Percentiles rank a stretch among this genome's conserved stretches.
Conservation (phyloP, 1,139 yeast species). For the Geotrichum reessii region DNA sequence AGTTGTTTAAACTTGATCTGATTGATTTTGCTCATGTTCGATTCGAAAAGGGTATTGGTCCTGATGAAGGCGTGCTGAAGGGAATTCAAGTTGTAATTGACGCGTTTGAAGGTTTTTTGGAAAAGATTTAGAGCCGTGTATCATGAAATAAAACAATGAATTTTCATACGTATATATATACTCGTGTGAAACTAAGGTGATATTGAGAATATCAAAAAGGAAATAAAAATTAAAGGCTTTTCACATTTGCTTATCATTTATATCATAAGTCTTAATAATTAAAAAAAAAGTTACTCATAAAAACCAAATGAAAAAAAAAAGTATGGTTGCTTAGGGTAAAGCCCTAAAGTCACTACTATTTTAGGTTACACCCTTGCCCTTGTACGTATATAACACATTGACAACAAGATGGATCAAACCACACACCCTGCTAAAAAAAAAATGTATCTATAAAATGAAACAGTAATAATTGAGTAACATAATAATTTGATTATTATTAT, state of each 20-base stretch:
- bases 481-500: too few species aligned
- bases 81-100: conserved; percentile 63
- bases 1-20: conserved; percentile 52
- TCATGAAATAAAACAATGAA: too few species aligned
- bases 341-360: neutral
- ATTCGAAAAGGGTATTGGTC: conserved; percentile 56
- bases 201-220: too few species aligned
- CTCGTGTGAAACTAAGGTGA: too few species aligned
- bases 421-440: too few species aligned
- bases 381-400: neutral
- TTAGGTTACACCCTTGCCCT: neutral
- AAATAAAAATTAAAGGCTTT: too few species aligned
- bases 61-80: conserved; percentile 60
- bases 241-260: too few species aligned
- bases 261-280: neutral
- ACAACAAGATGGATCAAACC: too few species aligned
- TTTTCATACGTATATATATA: too few species aligned
- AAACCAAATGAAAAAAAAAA: too few species aligned
- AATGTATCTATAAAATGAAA: too few species aligned
- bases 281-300: neutral
- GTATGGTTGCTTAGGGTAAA: neutral
- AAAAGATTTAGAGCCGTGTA: neutral
- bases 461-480: too few species aligned
- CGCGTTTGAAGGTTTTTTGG: conserved; percentile 19
- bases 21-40: conserved; percentile 91